These are phyloP conservation scores for Sporodiniella umbellata DNA, from an alignment of 371 early-diverging fungal species.

Conservation along the genomic window DNA sequence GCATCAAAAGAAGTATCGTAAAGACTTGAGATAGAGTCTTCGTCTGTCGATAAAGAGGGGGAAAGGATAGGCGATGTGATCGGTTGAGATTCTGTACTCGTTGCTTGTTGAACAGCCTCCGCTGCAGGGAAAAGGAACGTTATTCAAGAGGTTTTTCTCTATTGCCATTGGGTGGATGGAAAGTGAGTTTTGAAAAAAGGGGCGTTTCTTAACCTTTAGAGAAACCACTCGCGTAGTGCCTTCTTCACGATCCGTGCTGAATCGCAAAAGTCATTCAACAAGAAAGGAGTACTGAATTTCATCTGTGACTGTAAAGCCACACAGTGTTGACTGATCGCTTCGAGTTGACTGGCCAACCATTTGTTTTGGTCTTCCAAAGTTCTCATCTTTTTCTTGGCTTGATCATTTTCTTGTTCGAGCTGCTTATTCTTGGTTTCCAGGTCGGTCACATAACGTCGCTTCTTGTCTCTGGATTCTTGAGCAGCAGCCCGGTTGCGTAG, in stretches of 20 bases:
- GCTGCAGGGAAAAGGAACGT: conserved; percentile 42
- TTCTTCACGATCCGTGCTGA: conserved; percentile 53
- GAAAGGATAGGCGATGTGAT: conserved; percentile 30
- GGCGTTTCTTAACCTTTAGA: not conserved
- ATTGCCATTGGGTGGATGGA: no score
- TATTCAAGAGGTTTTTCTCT: not conserved
- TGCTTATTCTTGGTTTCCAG: conserved; percentile 69
- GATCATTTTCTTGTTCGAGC: conserved; percentile 64
- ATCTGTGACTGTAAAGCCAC: conserved; percentile 47
- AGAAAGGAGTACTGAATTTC: conserved; percentile 33
- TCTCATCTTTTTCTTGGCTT: conserved; percentile 58
- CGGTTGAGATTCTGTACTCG: conserved; percentile 10
- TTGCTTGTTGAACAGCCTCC: conserved; percentile 31
- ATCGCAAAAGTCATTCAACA: conserved; percentile 54
- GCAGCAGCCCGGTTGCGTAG: conserved; percentile 90
- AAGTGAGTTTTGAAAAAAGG: no score
- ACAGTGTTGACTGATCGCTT: conserved; percentile 54
- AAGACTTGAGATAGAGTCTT: conserved; percentile 19
- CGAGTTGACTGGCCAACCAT: conserved; percentile 56
- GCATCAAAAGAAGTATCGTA: conserved; percentile 39
- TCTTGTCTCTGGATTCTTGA: conserved; percentile 86
- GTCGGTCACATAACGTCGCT: conserved; percentile 74
- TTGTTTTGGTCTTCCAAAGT: conserved; percentile 62
- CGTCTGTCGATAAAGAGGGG: conserved; percentile 27
- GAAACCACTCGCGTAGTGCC: conserved; percentile 6